Base-by-base conservation (phyloP, 805 yeast species). In the Nadsonia fulvescens region DNA sequence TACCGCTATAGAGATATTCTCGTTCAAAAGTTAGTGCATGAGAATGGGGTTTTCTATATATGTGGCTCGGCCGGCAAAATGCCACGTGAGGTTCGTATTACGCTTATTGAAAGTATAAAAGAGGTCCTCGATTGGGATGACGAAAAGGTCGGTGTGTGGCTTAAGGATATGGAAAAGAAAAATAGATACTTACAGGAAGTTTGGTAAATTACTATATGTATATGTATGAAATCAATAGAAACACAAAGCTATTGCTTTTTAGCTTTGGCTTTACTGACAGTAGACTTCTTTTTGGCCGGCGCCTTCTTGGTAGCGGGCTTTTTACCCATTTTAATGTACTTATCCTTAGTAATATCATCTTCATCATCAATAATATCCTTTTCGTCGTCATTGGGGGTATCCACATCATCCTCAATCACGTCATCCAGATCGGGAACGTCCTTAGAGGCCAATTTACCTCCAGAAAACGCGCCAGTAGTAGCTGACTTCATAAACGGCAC, bases 21-120 rank as follows among this genome's bases (percentile, higher is more conserved):
- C 2, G 63, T 58, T 1, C 61, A 69, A 3, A 46, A 70, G 27
- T 40, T 83, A 4, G 44, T 65, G 1, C 53, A 69, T 8, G 37
- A 63, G 22, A 45, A 56, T n/a, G 91, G 77, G 1, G 47, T 63
- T 0, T 52, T 89, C 4, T 82, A 72, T 43, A 56, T 89, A 5
- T 86, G 98, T 56, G 99, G 99, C 1, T 71, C 93, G 9, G 70
- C 91, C 14, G 96, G 98, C 0, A 66, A 66, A 35, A 89, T 89
- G 98, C 98, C 98, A 1, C 59, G 66, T 12, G 82, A 72, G 49
- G 89, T 86, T 1, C 56, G 93, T 31, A 49, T 76, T n/a, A 86
- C 95, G 0, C 45, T 89, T 14, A 66, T 63, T 18, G 73, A 66
- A 9, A 66, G 77, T 8, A 57, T 57, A 4, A 55, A 55, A 7